phyloP scores from a whole-genome alignment of 805 yeast species.

The Cyberlindnera samutprakarnensis region DNA sequence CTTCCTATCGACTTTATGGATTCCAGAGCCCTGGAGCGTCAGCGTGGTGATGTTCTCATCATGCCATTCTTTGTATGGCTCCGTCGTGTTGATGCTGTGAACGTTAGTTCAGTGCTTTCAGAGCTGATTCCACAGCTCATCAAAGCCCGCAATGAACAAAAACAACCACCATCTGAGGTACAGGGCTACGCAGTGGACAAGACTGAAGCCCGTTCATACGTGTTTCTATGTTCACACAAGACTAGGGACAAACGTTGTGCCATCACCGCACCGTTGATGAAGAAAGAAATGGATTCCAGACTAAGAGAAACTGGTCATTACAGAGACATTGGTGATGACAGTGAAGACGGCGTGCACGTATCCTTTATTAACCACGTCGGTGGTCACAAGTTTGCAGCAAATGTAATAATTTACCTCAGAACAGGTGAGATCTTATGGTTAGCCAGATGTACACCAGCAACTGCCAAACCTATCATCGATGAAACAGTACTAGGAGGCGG shows the following conservation, averaged over 20 bases:
- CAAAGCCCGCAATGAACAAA: constrained; percentile 16
- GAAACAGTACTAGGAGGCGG: constrained; percentile 63
- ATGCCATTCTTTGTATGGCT: constrained; percentile 75
- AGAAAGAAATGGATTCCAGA: constrained; percentile 65
- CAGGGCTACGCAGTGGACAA: constrained; percentile 26
- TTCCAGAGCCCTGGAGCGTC: constrained; percentile 33
- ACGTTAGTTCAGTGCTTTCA: constrained; percentile 92
- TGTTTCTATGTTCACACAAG: constrained; percentile 81
- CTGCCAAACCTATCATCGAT: constrained; percentile 66
- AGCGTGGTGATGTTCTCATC: constrained; percentile 52
- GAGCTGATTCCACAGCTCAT: constrained; percentile 50
- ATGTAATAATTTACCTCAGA: constrained; percentile 67
- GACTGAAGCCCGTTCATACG: constrained; percentile 36
- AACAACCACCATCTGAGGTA: constrained; percentile 12
- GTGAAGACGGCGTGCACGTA: constrained; percentile 70
- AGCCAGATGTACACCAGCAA: constrained; percentile 76
- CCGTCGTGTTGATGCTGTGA: constrained; percentile 35
- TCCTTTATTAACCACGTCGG: constrained; percentile 82
- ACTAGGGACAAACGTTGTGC: constrained; percentile 94
- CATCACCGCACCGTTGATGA: constrained; percentile 85
- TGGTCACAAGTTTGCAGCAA: constrained; percentile 93
- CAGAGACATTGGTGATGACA: constrained; percentile 69
- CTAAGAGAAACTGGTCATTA: constrained; percentile 63
- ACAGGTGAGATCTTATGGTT: constrained; percentile 80
- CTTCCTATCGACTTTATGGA: constrained; percentile 40